phyloP scores from a whole-genome alignment of 345 rosid genomes.

The Hirschfeldia incana region DNA sequence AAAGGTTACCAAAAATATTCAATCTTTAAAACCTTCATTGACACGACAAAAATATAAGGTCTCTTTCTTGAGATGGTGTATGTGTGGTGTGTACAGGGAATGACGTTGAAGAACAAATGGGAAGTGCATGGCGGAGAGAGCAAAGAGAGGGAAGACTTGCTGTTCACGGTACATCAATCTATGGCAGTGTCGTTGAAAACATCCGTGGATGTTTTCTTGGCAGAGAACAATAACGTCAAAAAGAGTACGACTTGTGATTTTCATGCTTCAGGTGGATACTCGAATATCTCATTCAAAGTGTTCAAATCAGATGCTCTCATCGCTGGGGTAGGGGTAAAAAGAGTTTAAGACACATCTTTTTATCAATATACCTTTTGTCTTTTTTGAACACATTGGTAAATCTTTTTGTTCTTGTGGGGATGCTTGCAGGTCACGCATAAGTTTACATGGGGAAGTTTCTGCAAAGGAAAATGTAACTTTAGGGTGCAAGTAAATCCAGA shows the following conservation, averaged over 20 bases:
- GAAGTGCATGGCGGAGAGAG: slow-evolving; percentile 57
- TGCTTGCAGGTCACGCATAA: slow-evolving; percentile 55
- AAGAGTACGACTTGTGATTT: slow-evolving; percentile 45
- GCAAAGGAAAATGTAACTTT: slow-evolving; percentile 62
- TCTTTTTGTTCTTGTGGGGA: neutral
- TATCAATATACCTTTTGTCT: neutral
- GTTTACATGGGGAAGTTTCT: slow-evolving; percentile 61
- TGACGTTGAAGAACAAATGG: slow-evolving; percentile 54
- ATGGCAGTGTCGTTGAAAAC: slow-evolving; percentile 59
- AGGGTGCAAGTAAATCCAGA: slow-evolving; percentile 63
- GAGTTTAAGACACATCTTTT: neutral
- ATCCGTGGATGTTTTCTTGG: slow-evolving; percentile 55
- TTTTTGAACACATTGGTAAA: neutral
- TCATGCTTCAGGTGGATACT: slow-evolving; percentile 48
- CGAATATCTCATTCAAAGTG: slow-evolving; percentile 66
- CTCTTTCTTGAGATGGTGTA: neutral
- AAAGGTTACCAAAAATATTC: slow-evolving; percentile 45
- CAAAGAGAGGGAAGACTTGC: slow-evolving; percentile 34
- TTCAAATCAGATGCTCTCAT: slow-evolving; percentile 50
- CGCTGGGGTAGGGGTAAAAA: slow-evolving; percentile 58
- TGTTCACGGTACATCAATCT: slow-evolving; percentile 52
- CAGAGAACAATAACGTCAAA: slow-evolving; percentile 32
- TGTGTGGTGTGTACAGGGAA: slow-evolving; percentile 36
- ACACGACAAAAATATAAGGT: neutral
- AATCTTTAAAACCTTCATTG: neutral